Evolutionary conservation across 1,284 basidiomycete species (phyloP), one percentile per base, ranked within the genome.

Genomic region (Tremellales sp.): DNA sequence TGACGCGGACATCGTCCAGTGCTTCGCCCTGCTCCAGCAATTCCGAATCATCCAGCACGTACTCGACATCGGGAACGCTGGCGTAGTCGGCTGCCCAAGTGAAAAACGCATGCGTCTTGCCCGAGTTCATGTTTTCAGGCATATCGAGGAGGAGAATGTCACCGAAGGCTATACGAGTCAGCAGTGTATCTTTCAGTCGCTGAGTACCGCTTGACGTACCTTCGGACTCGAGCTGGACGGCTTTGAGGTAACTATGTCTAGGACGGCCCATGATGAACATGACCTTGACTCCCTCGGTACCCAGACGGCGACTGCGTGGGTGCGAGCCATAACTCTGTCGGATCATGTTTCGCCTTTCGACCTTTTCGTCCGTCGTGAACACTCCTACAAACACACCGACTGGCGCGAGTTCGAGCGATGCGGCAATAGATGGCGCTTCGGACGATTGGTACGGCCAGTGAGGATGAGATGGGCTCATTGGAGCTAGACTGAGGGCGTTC

Each of bases 211-310:
- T 37, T 26, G 11, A 81, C 86, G 70, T 65, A 91, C 89, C 84
- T 69, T 97, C 89, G 82, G 89, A 89, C 75, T 98, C 96, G 36
- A 93, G 75, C 58, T 84, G 82, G 51, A 98, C 81, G 21, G 85
- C 80, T 43, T 84, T 78, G 54, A 87, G 87, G 81, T 84, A 89
- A 52, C 84, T 82, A 60, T 82, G 83, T 22, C 84, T 78, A 8
- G 94, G 93, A 58, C 85, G 82, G 6, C 91, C 94, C 46, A 98
- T 79, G 57, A 98, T 82, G 70, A 98, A 98, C 19, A 91, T 85
- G 39, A 98, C 84, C 51, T 92, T 77, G 0, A 91, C 89, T 53
- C 93, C 82, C 37, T 89, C 87, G 0, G 89, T 87, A 10, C 84
- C 85, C 15, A 85, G 84, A 49, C 84, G 79, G 48, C 89, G 79